Percentiles rank a stretch among this genome's conserved stretches.
phyloP scores from a whole-genome alignment of 306 rosid genomes.

The Quercus agrifolia region DNA sequence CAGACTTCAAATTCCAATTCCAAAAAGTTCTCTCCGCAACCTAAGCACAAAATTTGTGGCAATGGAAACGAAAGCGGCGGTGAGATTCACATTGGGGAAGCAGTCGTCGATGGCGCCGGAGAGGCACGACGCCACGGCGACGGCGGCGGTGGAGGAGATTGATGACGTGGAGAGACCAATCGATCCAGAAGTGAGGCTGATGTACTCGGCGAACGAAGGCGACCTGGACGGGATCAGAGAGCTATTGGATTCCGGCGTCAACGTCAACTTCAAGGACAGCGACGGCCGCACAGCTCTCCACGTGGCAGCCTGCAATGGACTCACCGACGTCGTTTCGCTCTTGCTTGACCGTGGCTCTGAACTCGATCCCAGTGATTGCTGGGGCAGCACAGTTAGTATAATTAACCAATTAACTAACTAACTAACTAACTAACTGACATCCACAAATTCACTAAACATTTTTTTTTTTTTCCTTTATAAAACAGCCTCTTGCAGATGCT shows the following conservation, averaged over 20 bases:
- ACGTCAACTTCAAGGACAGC: constrained; percentile 26
- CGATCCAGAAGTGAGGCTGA: constrained; percentile 64
- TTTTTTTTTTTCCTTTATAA: not conserved
- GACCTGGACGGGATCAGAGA: constrained; percentile 80
- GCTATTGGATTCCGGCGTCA: constrained; percentile 57
- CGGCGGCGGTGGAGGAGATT: not conserved
- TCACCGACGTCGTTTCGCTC: constrained; percentile 55
- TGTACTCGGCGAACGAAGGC: constrained; percentile 76
- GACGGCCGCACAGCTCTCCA: constrained; percentile 74
- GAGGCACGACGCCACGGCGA: not conserved
- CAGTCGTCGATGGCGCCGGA: constrained; percentile 93
- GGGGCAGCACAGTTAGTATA: constrained; percentile 81
- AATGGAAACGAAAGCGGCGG: constrained; percentile 65
- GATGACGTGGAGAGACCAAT: constrained; percentile 27
- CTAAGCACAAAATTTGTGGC: too few relatives aligned
- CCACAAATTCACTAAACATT: too few relatives aligned
- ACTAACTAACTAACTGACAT: too few relatives aligned
- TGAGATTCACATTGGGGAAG: constrained; percentile 64
- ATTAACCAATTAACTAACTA: too few relatives aligned
- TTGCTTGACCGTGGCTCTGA: constrained; percentile 68
- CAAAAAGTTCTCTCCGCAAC: too few relatives aligned
- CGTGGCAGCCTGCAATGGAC: constrained; percentile 77
- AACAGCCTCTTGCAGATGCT: constrained; percentile 93
- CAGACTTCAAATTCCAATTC: too few relatives aligned
- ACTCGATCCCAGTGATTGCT: constrained; percentile 63